Evolutionary conservation across 805 yeast species (phyloP).

Genomic region (Blastobotrys parvus): DNA sequence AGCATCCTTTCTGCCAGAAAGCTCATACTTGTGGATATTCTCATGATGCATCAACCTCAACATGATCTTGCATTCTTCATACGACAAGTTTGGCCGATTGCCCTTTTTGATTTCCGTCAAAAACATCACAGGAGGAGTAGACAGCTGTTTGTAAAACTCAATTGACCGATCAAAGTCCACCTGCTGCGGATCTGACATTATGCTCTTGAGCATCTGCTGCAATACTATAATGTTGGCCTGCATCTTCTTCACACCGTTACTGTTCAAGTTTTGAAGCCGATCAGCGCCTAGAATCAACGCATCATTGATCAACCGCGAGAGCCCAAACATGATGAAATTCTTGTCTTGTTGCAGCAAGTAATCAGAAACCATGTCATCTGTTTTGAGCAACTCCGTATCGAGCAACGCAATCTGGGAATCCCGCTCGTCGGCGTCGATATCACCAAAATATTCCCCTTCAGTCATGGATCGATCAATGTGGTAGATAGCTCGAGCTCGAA

Average conservation of each 20-base stretch:
- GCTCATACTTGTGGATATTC: constrained; percentile 18
- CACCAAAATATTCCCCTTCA: constrained; percentile 43
- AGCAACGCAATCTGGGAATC: constrained; percentile 46
- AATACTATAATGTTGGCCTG: constrained; percentile 54
- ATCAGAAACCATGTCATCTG: constrained; percentile 36
- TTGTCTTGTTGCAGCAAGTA: constrained; percentile 25
- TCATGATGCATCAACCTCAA: constrained; percentile 45
- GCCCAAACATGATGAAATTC: constrained; percentile 36
- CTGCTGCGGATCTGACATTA: constrained; percentile 42
- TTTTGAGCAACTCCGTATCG: constrained; percentile 40
- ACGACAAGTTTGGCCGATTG: constrained; percentile 31
- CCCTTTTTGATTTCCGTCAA: constrained; percentile 31
- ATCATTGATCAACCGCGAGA: constrained; percentile 43
- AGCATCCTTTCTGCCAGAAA: constrained; percentile 17
- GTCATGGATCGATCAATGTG: constrained; percentile 42
- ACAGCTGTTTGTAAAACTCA: constrained; percentile 48
- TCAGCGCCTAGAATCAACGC: constrained; percentile 46
- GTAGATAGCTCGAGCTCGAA: constrained; percentile 45
- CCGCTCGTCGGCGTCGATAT: constrained; percentile 49
- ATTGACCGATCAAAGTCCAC: constrained; percentile 48
- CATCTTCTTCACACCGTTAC: constrained; percentile 51
- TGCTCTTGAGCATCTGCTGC: constrained; percentile 60
- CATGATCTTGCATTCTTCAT: constrained; percentile 42
- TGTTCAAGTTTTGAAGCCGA: constrained; percentile 42
- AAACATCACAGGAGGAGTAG: constrained; percentile 40